Conservation (phyloP, 495 filamentous ascomycete genomes). For the Talaromyces proteolyticus region DNA sequence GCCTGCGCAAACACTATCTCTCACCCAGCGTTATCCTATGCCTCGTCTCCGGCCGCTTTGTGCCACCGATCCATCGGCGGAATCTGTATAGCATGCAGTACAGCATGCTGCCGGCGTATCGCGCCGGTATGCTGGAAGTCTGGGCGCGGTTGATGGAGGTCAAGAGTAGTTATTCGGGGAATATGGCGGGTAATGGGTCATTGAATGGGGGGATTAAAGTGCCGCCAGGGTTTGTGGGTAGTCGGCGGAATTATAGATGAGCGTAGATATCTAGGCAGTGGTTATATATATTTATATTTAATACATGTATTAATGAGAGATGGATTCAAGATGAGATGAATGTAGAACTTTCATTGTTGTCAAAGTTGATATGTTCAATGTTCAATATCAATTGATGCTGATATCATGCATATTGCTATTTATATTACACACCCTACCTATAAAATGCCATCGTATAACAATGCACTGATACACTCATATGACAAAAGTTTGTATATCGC, state of each 20-base stretch:
- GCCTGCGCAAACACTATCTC: conserved; percentile 92
- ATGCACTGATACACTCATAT: no score
- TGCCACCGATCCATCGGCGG: conserved; percentile 85
- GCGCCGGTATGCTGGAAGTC: conserved; percentile 76
- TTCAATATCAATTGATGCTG: no score
- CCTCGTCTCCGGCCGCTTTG: conserved; percentile 82
- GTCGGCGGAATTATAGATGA: conserved; percentile 31
- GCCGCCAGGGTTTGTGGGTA: conserved; percentile 28
- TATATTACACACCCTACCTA: no score
- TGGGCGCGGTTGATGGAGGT: conserved; percentile 70
- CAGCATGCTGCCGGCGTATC: conserved; percentile 84
- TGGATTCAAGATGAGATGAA: no score
- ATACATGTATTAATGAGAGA: no score
- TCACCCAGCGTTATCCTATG: conserved; percentile 82
- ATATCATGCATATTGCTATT: no score
- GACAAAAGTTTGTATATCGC: no score
- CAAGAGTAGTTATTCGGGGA: conserved; percentile 23
- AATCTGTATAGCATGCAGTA: conserved; percentile 97
- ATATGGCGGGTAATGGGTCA: conserved; percentile 18
- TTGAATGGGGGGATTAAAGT: conserved; percentile 25
- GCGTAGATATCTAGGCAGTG: conserved; percentile 22
- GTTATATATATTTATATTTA: no score
- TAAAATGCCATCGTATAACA: no score
- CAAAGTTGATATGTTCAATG: no score
- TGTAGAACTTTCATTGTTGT: no score